Evolutionary conservation across 345 rosid genomes (phyloP), one percentile per base, ranked within the genome.

Genomic region (Syzygium aromaticum): DNA sequence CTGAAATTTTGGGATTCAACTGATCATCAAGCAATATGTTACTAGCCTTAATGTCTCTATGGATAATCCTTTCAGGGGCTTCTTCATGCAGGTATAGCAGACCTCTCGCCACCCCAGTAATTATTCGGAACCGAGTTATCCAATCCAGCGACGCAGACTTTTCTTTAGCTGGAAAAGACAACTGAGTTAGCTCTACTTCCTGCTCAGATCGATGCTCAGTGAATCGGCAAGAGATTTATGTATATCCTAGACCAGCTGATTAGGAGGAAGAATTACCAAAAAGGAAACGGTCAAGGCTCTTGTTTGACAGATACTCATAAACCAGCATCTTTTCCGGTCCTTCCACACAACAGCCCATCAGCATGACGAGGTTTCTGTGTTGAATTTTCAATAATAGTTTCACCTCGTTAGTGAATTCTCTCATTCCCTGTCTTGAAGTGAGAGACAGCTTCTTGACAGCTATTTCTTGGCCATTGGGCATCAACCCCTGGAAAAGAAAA

Each of bases 291-390:
- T 95, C 98, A 16, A 95, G 93, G 91, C 98, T 96, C 92, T 84
- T 94, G 91, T 96, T 95, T 3, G 94, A 94, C 87, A 96, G 91
- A 88, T 95, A 96, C 88, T 96, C 98, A 15, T 96, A 96, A 63
- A 96, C 93, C 85, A 96, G 90, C 94, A 96, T 96, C 92, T 93
- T 94, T 84, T 96, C 98, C 0, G 93, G 94, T 89, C 93, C 96
- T 52, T 93, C 91, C 23, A 91, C 90, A 88, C 98, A 96, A 84
- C 97, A 96, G 6, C 99, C 97, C 2, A 94, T 77, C 90, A 96
- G 90, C 51, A 90, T 92, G 86, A 96, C 97, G 87, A 96, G 92
- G 88, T 96, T 95, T 91, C 91, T 93, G 86, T 96, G 98, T 87
- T 95, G 99, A 89, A 93, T 94, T 87, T 92, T 90, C 87, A 94